Conservation (phyloP, 768 basidiomycete species). For the Trametes elegans region DNA sequence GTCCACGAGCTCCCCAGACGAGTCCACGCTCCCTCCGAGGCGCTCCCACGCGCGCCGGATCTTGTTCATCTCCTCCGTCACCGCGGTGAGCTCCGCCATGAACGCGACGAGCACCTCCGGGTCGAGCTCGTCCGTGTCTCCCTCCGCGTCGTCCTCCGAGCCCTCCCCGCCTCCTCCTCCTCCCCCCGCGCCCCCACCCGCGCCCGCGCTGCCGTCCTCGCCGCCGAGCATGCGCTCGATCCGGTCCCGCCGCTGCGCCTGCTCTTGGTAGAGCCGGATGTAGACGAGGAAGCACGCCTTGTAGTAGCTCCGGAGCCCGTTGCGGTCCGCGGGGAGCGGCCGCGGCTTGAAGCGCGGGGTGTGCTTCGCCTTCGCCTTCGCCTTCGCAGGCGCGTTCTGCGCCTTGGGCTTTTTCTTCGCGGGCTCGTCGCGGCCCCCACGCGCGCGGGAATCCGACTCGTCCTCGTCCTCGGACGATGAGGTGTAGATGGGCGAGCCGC, state of each 20-base stretch:
- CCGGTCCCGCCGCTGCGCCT: constrained; percentile 49
- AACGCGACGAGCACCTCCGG: constrained; percentile 22
- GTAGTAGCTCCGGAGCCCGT: constrained; percentile 52
- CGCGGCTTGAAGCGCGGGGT: constrained; percentile 16
- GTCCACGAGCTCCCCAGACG: constrained; percentile 4
- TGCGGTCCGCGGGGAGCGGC: constrained; percentile 47
- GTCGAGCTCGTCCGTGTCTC: constrained; percentile 52
- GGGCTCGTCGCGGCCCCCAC: not conserved
- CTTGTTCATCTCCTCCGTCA: constrained; percentile 52
- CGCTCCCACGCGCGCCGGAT: constrained; percentile 42
- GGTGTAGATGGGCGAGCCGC: constrained; percentile 62
- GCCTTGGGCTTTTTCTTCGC: constrained; percentile 33
- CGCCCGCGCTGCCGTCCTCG: constrained; percentile 35
- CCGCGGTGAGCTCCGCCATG: constrained; percentile 38
- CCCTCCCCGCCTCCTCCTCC: too few species aligned
- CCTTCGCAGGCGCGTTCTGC: constrained; percentile 28
- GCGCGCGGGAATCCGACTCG: constrained; percentile 32
- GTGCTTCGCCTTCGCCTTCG: constrained; percentile 26
- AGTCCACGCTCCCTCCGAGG: constrained; percentile 21
- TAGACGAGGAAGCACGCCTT: constrained; percentile 52
- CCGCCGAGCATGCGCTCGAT: constrained; percentile 49
- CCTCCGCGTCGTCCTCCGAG: constrained; percentile 34
- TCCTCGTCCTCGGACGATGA: constrained; percentile 65
- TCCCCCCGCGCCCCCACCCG: constrained; percentile 41
- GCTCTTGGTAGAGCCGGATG: constrained; percentile 42